A percentile compares a stretch with the other conserved stretches of the same genome.
These are phyloP conservation scores for Apium graveolens DNA, from an alignment of 129 eudicot genomes.

Conservation along the genomic window DNA sequence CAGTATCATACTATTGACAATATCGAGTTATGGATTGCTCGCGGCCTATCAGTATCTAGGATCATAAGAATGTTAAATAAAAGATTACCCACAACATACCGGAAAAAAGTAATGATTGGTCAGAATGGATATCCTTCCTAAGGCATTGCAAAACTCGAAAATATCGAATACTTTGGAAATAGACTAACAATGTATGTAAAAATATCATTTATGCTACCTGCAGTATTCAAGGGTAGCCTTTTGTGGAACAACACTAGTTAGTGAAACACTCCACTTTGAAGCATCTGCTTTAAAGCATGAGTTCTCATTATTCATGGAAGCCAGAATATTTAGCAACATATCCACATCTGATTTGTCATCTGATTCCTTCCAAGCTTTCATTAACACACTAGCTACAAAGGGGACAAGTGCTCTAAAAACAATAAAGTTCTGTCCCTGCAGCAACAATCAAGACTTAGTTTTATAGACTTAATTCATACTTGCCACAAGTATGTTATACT, in stretches of 20 bases:
- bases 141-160: neutral
- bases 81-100: too few relatives aligned
- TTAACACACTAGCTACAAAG: conserved; percentile 55
- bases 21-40: too few relatives aligned
- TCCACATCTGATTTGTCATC: conserved; percentile 55
- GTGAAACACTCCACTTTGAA: conserved; percentile 58
- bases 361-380: conserved; percentile 70
- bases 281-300: conserved; percentile 77
- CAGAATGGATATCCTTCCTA: too few relatives aligned
- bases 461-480: too few relatives aligned
- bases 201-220: conserved; percentile 35
- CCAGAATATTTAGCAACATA: conserved; percentile 64
- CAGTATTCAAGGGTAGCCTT: conserved; percentile 51
- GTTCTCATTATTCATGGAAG: conserved; percentile 70
- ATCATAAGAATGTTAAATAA: neutral
- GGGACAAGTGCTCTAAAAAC: conserved; percentile 75
- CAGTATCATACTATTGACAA: too few relatives aligned
- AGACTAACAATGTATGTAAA: neutral
- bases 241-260: conserved; percentile 54
- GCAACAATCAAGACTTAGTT: neutral
- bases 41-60: neutral
- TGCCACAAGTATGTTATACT: too few relatives aligned
- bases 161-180: neutral
- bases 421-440: conserved; percentile 80
- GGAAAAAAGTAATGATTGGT: too few relatives aligned